These are phyloP conservation scores for Phycomyces blakesleeanus DNA, from an alignment of 192 early-diverging fungal species.

Conservation along the genomic window DNA sequence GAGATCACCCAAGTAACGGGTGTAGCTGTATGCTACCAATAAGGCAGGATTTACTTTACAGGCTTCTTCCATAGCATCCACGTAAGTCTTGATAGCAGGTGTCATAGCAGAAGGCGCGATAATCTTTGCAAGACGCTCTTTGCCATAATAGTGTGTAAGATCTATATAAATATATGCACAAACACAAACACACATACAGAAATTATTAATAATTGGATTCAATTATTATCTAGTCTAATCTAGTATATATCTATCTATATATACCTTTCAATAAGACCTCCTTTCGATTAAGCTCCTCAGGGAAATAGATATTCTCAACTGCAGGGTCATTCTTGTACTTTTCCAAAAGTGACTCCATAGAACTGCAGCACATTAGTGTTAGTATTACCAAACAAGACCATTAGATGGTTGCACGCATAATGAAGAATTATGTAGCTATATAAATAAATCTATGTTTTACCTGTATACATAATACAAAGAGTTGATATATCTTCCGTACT, in stretches of 20 bases:
- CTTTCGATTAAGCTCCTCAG: constrained; percentile 44
- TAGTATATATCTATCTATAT: too few relatives aligned
- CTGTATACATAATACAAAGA: constrained; percentile 50
- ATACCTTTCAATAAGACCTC: constrained; percentile 35
- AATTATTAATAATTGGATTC: too few relatives aligned
- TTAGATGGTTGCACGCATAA: background rate
- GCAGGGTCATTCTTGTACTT: constrained; percentile 44
- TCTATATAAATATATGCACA: too few relatives aligned
- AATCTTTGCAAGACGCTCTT: constrained; percentile 30
- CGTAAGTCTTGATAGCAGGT: constrained; percentile 50
- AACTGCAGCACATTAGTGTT: constrained; percentile 15
- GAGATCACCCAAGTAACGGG: constrained; percentile 56
- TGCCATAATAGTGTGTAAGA: constrained; percentile 46
- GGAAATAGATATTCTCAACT: constrained; percentile 48
- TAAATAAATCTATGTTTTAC: constrained; percentile 19
- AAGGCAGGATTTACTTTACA: constrained; percentile 40
- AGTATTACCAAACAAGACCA: background rate
- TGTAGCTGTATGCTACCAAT: constrained; percentile 51
- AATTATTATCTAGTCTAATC: background rate
- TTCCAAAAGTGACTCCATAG: constrained; percentile 48
- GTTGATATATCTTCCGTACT: constrained; percentile 49
- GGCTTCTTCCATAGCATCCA: constrained; percentile 41
- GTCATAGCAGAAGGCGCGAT: constrained; percentile 27
- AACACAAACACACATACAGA: too few relatives aligned
- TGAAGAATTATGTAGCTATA: background rate